Percentiles rank a stretch among this genome's conserved stretches.
phyloP scores from a whole-genome alignment of 345 rosid genomes.

The Eucalyptus pauciflora region DNA sequence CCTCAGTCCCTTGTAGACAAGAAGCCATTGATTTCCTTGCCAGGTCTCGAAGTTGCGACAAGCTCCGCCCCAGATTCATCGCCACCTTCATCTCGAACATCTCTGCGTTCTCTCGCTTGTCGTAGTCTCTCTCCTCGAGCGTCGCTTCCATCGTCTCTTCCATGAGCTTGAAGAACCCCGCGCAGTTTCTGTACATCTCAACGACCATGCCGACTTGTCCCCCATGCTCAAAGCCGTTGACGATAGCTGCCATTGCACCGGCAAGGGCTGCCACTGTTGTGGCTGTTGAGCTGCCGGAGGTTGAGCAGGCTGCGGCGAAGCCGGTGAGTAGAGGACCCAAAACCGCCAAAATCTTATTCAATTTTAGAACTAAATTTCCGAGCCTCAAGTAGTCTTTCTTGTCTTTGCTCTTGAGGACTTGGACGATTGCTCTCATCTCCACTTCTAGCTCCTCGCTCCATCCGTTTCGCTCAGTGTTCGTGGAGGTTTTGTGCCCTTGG shows the following conservation, averaged over 20 bases:
- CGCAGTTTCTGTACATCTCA: constrained; percentile 41
- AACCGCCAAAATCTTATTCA: constrained; percentile 31
- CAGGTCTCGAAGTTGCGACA: constrained; percentile 27
- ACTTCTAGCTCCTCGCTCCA: constrained; percentile 19
- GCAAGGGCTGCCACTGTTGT: constrained; percentile 6
- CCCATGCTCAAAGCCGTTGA: constrained; percentile 29
- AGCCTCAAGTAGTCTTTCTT: constrained; percentile 24
- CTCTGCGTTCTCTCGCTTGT: constrained; percentile 21
- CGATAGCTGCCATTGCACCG: constrained; percentile 15
- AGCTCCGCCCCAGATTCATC: constrained; percentile 35
- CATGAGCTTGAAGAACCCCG: constrained; percentile 18
- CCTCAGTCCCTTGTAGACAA: not conserved
- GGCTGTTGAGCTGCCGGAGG: not conserved
- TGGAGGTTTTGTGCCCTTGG: not conserved
- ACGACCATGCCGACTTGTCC: constrained; percentile 46
- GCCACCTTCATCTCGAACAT: constrained; percentile 26
- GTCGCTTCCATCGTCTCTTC: constrained; percentile 16
- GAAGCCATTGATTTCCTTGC: constrained; percentile 8
- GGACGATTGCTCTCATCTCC: constrained; percentile 25
- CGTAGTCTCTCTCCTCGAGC: constrained; percentile 1
- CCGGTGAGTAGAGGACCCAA: constrained; percentile 25
- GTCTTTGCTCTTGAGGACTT: constrained; percentile 21
- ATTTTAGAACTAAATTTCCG: constrained; percentile 22
- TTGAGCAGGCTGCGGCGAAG: constrained; percentile 20
- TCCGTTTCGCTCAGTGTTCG: not conserved